Conservation (phyloP, 2,329 filamentous ascomycete genomes). For the Stemphylium vesicarium region DNA sequence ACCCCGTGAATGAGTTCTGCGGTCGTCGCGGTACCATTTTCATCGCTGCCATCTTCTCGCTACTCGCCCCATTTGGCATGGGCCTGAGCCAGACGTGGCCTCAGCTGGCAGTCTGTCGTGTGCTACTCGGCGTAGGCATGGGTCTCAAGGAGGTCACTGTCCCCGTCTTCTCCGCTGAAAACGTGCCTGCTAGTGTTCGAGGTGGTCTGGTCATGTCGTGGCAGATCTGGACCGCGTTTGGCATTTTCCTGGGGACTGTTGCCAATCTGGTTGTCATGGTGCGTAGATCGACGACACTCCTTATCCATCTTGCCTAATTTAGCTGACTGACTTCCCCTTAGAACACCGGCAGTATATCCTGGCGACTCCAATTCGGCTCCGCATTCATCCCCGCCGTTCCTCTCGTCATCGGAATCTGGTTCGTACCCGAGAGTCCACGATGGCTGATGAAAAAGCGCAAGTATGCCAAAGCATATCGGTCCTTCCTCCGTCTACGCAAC, state of each 20-base stretch:
- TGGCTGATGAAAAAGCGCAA: constrained; percentile 52
- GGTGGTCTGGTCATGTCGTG: constrained; percentile 57
- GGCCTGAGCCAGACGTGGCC: constrained; percentile 48
- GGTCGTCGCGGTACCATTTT: constrained; percentile 45
- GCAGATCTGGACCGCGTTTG: constrained; percentile 54
- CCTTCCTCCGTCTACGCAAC: constrained; percentile 49
- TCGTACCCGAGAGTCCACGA: constrained; percentile 50
- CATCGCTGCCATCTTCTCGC: constrained; percentile 42
- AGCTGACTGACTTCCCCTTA: constrained; percentile 10
- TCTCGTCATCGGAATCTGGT: constrained; percentile 48
- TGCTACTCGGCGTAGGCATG: constrained; percentile 52
- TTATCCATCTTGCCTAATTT: too few species aligned
- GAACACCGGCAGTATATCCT: constrained; percentile 44
- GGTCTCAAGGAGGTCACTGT: constrained; percentile 55
- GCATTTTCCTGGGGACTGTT: constrained; percentile 54
- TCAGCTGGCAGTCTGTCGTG: constrained; percentile 49
- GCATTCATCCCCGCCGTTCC: constrained; percentile 50
- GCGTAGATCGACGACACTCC: background rate
- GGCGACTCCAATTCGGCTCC: constrained; percentile 50
- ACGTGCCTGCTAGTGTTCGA: constrained; percentile 56
- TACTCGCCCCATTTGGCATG: constrained; percentile 46
- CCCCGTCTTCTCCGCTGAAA: constrained; percentile 56
- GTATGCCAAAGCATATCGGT: constrained; percentile 49
- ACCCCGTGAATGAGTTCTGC: constrained; percentile 39
- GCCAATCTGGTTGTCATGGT: constrained; percentile 50